Evolutionary conservation across 1,284 basidiomycete genomes (phyloP).

Genomic region (Lentinula novae-zelandiae): DNA sequence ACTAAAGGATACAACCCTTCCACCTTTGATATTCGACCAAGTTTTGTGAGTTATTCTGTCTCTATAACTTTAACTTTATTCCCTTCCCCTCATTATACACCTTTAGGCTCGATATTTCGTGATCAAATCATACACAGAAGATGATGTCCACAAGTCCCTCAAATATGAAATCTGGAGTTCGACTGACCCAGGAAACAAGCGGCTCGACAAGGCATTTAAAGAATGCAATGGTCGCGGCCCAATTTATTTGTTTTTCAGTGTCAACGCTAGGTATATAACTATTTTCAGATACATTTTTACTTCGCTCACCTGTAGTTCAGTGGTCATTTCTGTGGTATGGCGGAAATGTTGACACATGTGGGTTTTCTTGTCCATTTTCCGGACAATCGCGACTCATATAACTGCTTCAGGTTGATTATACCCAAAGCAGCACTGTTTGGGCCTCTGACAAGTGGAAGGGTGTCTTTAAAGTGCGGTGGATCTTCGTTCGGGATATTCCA

Average conservation of each 20-base stretch:
- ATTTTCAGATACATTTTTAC: constrained; percentile 1
- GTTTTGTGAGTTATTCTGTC: constrained; percentile 50
- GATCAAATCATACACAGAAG: constrained; percentile 97
- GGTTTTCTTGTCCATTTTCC: constrained; percentile 14
- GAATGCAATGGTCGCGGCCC: constrained; percentile 83
- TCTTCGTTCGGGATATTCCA: constrained; percentile 93
- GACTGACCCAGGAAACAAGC: constrained; percentile 92
- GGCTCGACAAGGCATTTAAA: constrained; percentile 93
- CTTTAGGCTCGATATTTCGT: constrained; percentile 86
- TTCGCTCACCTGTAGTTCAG: constrained; percentile 33
- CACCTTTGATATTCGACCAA: constrained; percentile 79
- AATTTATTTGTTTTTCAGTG: constrained; percentile 95
- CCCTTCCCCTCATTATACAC: constrained; percentile 4
- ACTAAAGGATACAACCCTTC: constrained; percentile 90
- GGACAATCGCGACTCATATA: not conserved
- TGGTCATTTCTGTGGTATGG: constrained; percentile 96
- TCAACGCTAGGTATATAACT: constrained; percentile 71
- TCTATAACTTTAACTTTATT: not conserved
- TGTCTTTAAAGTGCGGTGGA: constrained; percentile 93
- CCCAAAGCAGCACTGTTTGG: constrained; percentile 89
- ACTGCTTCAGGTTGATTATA: constrained; percentile 65
- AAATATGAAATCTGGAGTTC: constrained; percentile 98
- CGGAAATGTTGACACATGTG: constrained; percentile 90
- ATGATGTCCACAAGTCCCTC: constrained; percentile 94
- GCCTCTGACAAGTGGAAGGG: constrained; percentile 99